Evolutionary conservation across 73 alveolate species (phyloP).

Genomic region (Chromera velia): DNA sequence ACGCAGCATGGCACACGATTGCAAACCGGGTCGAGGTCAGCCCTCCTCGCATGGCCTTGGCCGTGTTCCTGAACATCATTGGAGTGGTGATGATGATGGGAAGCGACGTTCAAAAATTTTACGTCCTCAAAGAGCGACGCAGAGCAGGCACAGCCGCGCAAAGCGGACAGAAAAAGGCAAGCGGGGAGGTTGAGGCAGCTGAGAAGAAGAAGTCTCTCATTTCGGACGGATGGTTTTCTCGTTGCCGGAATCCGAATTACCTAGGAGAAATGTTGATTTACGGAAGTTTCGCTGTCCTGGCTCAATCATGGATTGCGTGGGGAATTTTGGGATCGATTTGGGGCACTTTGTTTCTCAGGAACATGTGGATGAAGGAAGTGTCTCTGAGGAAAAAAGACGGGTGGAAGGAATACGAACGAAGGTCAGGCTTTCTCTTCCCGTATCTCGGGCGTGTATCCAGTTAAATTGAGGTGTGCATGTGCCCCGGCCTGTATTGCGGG

Average conservation of each 20-base stretch:
- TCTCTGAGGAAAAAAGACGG: constrained; percentile 72
- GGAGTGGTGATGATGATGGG: constrained; percentile 63
- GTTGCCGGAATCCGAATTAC: constrained; percentile 83
- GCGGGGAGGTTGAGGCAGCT: constrained; percentile 49
- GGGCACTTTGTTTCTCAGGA: constrained; percentile 61
- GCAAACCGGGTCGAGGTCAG: too few species aligned
- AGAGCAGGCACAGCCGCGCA: constrained; percentile 40
- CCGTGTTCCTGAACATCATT: constrained; percentile 19
- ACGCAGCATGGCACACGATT: too few species aligned
- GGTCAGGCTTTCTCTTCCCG: constrained; percentile 17
- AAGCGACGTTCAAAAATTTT: constrained; percentile 59
- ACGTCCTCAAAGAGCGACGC: constrained; percentile 45
- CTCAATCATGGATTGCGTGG: constrained; percentile 59
- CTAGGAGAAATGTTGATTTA: constrained; percentile 85
- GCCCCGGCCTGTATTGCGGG: too few species aligned
- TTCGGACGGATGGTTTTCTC: constrained; percentile 64
- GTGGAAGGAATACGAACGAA: constrained; percentile 65
- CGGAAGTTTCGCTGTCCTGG: constrained; percentile 62
- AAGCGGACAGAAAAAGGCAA: constrained; percentile 54
- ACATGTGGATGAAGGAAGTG: constrained; percentile 69
- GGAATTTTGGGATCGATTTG: constrained; percentile 60
- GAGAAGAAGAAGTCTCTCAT: constrained; percentile 74
- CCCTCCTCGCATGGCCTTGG: constrained; percentile 21
- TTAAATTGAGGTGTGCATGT: too few species aligned
- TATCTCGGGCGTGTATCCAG: too few species aligned